A percentile compares a stretch with the other conserved stretches of the same genome.
Evolutionary conservation across 192 early-diverging fungal species (phyloP).

Genomic region (Podila clonocystis): DNA sequence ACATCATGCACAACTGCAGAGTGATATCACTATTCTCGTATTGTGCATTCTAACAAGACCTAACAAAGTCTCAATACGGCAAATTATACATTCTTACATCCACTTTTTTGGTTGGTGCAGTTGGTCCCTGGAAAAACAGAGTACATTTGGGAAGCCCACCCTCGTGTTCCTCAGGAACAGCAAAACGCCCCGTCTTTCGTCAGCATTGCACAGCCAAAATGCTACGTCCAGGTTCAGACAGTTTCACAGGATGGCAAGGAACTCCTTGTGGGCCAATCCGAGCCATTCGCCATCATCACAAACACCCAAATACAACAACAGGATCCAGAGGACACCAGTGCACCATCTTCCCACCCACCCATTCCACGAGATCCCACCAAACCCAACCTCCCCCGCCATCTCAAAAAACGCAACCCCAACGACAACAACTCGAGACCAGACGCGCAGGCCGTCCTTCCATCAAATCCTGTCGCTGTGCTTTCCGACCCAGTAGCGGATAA

Average conservation of each 20-base stretch:
- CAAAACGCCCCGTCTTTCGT: neutral
- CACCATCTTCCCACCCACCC: neutral
- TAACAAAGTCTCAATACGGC: neutral
- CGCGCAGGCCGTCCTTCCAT: too few relatives aligned
- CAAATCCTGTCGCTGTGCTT: too few relatives aligned
- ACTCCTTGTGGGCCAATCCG: neutral
- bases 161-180: too few relatives aligned
- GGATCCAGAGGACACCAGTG: neutral
- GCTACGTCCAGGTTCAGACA: neutral
- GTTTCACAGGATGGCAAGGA: neutral
- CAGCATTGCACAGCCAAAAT: neutral
- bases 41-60: neutral
- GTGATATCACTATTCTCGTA: neutral
- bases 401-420: neutral
- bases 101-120: neutral
- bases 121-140: neutral
- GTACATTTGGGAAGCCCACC: neutral
- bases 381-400: neutral
- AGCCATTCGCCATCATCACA: neutral
- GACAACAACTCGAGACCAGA: neutral
- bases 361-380: too few relatives aligned
- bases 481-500: too few relatives aligned
- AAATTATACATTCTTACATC: neutral
- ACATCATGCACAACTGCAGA: too few relatives aligned
- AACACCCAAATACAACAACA: neutral